Percentiles rank a stretch among this genome's conserved stretches.
These are phyloP conservation scores for Amaranthus tricolor DNA, from an alignment of 179 eudicot genomes.

Conservation along the genomic window DNA sequence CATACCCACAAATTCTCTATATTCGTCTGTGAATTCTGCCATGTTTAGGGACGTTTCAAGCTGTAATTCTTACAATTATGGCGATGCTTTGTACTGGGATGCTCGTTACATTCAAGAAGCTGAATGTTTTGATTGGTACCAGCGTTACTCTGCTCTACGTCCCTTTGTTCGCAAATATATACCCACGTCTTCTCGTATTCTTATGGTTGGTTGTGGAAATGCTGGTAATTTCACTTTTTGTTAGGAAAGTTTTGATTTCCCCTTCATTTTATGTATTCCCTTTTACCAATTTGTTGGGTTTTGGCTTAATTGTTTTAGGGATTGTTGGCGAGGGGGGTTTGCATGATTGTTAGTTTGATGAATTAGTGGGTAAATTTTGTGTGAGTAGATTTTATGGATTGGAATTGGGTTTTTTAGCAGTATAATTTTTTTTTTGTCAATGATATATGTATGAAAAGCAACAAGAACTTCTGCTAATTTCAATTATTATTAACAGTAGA, in stretches of 20 bases:
- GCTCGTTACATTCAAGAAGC: constrained; percentile 68
- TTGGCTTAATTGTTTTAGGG: not conserved
- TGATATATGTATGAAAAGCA: not conserved
- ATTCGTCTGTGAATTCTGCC: not conserved
- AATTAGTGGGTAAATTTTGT: not conserved
- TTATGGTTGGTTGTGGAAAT: constrained; percentile 96
- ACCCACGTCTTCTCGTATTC: constrained; percentile 52
- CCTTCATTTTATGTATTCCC: not conserved
- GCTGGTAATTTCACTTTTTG: constrained; percentile 45
- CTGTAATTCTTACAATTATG: constrained; percentile 79
- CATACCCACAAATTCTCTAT: not conserved
- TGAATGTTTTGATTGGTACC: constrained; percentile 87
- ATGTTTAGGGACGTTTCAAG: constrained; percentile 74
- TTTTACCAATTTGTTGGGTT: not conserved
- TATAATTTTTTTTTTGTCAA: not conserved
- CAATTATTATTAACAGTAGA: not conserved
- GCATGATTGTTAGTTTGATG: not conserved
- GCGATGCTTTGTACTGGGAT: constrained; percentile 86
- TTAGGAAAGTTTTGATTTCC: not conserved
- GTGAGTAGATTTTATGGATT: not conserved
- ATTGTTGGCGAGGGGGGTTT: not conserved
- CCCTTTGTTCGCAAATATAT: constrained; percentile 68
- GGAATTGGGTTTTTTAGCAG: too few species aligned
- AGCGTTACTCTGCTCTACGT: constrained; percentile 75
- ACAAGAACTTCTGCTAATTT: not conserved